Evolutionary conservation across 306 rosid species (phyloP), one percentile per base, ranked within the genome.

Genomic region (Glycine latifolia): DNA sequence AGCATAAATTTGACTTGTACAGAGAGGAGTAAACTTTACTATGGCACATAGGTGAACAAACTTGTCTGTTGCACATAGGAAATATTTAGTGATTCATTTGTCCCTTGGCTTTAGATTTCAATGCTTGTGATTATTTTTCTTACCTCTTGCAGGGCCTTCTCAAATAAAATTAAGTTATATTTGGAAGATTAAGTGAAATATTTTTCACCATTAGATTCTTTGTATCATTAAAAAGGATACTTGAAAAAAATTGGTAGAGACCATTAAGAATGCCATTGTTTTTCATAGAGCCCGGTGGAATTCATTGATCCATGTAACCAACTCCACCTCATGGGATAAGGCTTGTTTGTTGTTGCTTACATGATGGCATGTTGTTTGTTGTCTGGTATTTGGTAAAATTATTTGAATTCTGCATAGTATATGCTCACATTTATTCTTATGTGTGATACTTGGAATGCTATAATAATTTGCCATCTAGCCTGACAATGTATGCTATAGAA

Each of bases 301-400:
- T 69, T 76, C 50, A 77, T 50, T 70, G 13, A 43, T 83, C 60
- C 13, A 33, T 77, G 66, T 50, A 53, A 4, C 15, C 9, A 31
- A 77, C 50, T 67, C 53, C 35, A 63, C n/a, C 26, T 41, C 31
- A 35, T 52, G 46, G 58, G 20, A 62, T 52, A 77, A 71, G 61
- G 43, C 52, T 44, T 50, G 59, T 53, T 46, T 54, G 12, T 82
- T 67, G 55, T 47, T 76, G 20, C 65, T 54, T n/a, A 76, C 59
- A 73, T 33, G 56, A 59, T 49, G 71, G 44, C 59, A 50, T 73
- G 61, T 0, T 67, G 83, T 76, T 66, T 81, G 68, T 72, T 76
- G 20, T 54, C 54, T 72, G 35, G 17, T 60, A 50, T 53, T 58
- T 72, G 82, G 68, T 76, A 61, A 50, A 70, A 15, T 50, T 11